Percentiles rank a stretch among this genome's conserved stretches.
These are phyloP conservation scores for Neurospora sp. DNA, from an alignment of 495 filamentous ascomycete genomes.

Conservation along the genomic window DNA sequence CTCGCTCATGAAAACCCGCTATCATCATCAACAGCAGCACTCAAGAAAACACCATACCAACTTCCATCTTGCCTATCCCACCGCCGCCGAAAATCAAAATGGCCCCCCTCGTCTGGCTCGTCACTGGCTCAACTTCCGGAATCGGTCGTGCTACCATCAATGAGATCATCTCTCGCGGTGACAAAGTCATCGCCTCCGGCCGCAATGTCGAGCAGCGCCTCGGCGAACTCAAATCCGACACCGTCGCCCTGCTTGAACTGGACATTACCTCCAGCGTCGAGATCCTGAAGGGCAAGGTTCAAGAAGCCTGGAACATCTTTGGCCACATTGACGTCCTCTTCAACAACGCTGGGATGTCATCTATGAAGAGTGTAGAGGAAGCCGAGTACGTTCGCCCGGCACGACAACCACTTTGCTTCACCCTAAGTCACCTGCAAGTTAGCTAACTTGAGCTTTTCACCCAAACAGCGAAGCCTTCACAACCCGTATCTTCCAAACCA, in stretches of 20 bases:
- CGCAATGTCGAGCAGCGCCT: conserved; percentile 22
- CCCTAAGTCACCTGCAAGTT: background rate
- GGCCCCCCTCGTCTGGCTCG: conserved; percentile 16
- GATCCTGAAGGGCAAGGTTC: conserved; percentile 7
- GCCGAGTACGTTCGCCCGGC: conserved; percentile 9
- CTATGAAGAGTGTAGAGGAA: conserved; percentile 13
- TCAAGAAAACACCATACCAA: background rate
- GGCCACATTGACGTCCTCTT: conserved; percentile 24
- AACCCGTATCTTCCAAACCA: conserved; percentile 29
- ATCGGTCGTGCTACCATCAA: conserved; percentile 24
- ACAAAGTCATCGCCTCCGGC: conserved; percentile 36
- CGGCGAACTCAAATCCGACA: conserved; percentile 6
- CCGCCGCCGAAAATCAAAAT: background rate
- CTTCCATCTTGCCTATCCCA: background rate
- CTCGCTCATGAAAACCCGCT: background rate
- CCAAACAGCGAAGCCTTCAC: conserved; percentile 22
- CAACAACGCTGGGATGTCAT: conserved; percentile 23
- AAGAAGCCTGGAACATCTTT: conserved; percentile 15
- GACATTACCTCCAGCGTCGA: conserved; percentile 26
- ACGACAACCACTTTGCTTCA: background rate
- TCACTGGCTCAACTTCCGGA: conserved; percentile 22
- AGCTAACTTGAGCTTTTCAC: background rate
- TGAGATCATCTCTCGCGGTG: conserved; percentile 32
- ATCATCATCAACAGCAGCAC: background rate
- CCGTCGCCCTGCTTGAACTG: conserved; percentile 26